phyloP scores from a whole-genome alignment of 139 green algal genomes.

The Volvox africanus region DNA sequence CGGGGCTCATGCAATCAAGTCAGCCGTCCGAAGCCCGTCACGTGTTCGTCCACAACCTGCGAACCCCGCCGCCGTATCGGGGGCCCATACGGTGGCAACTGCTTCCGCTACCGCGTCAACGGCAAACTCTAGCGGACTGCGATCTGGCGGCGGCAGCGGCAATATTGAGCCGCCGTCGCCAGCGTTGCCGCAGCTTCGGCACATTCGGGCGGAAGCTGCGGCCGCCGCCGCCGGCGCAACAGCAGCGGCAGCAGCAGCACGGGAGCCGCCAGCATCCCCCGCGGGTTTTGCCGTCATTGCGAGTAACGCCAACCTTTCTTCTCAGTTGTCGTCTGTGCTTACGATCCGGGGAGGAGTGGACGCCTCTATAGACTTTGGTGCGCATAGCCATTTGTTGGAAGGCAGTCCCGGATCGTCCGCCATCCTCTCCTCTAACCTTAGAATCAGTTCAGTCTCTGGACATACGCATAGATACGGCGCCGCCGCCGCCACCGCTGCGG shows the following conservation, averaged over 20 bases:
- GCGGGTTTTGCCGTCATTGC: background rate
- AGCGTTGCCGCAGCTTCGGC: background rate
- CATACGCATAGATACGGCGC: slow-evolving; percentile 29
- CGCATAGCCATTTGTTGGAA: background rate
- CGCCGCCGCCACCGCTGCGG: background rate
- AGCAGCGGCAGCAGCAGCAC: too few species aligned
- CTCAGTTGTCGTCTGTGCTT: slow-evolving; percentile 6
- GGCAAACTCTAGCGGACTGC: too few species aligned
- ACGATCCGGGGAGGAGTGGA: slow-evolving; percentile 31
- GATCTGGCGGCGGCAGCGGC: too few species aligned
- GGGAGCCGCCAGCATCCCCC: background rate
- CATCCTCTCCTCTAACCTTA: background rate
- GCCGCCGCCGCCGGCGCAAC: background rate
- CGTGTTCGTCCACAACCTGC: background rate
- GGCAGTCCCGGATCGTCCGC: background rate
- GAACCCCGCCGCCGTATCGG: background rate
- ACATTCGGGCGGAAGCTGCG: background rate
- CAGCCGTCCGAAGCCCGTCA: slow-evolving; percentile 30
- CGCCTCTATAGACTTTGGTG: slow-evolving; percentile 10
- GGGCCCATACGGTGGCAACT: background rate
- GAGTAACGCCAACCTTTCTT: background rate
- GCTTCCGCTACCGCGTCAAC: background rate
- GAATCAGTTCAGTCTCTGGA: background rate
- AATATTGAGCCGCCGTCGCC: background rate
- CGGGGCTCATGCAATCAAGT: background rate